Evolutionary conservation across 495 filamentous ascomycete species (phyloP).

Genomic region (Viridothelium virens): DNA sequence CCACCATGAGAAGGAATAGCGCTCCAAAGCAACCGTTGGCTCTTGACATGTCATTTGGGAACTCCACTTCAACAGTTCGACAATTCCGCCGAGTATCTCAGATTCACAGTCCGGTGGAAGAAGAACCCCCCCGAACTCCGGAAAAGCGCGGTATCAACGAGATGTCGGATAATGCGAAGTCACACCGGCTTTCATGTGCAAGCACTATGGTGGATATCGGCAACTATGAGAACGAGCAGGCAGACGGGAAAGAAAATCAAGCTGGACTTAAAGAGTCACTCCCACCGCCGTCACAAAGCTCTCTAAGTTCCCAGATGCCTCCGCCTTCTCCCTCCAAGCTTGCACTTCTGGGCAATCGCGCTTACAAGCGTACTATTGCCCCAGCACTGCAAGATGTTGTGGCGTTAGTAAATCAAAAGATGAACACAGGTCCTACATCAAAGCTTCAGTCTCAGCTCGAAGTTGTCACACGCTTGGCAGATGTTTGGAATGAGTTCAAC

Average conservation of each 20-base stretch:
- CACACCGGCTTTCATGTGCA: background rate
- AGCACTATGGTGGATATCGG: background rate
- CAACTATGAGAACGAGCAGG: background rate
- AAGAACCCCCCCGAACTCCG: background rate
- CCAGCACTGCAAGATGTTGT: constrained; percentile 61
- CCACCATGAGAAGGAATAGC: constrained; percentile 15
- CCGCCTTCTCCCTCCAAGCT: constrained; percentile 1
- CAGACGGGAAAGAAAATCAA: background rate
- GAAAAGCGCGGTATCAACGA: background rate
- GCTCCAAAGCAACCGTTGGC: constrained; percentile 66
- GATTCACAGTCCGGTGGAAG: constrained; percentile 5
- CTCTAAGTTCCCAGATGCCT: background rate
- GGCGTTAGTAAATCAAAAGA: background rate
- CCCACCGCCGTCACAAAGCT: background rate
- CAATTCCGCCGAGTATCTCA: constrained; percentile 78
- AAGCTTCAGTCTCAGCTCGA: constrained; percentile 60
- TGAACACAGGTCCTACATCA: constrained; percentile 61
- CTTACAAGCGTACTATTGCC: constrained; percentile 70
- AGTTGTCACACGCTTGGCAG: constrained; percentile 67
- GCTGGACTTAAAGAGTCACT: background rate
- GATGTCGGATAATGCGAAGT: background rate
- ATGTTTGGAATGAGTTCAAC: constrained; percentile 78
- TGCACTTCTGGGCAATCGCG: constrained; percentile 63
- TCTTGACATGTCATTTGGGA: constrained; percentile 82
- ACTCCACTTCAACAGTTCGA: constrained; percentile 77